Base-by-base conservation (phyloP, 768 basidiomycete species). In the Pulveroboletus sp. region DNA sequence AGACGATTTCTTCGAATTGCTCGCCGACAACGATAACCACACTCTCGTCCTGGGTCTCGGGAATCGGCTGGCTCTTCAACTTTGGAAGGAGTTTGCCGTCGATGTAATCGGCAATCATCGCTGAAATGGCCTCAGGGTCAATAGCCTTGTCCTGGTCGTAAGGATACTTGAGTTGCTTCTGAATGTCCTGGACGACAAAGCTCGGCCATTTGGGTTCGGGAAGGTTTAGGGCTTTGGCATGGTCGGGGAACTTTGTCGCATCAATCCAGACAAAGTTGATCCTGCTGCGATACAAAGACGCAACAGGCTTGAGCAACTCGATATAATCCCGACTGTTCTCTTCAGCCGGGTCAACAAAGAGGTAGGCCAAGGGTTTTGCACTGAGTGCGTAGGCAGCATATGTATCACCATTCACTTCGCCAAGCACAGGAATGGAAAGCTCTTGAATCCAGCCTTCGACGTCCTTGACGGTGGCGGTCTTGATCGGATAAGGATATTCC, bases 191-290 rank as follows among this genome's bases (percentile, higher is more conserved):
- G 57, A 99, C 73, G 62, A 97, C 94, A 64, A 99, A 94, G 36
- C 84, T 77, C 10, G 96, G 96, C 93, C 93, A 97, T 60, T 86
- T 86, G 59, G 82, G 70, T 62, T 92, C 89, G 26, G 68, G 65
- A 49, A 99, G 78, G 78, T 94, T 95, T 50, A 99, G 80, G 2
- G 90, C 89, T 71, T 92, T 93, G 58, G 86, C 96, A 73, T 99
- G 96, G 62, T 98, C 95, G 60, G 81, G 82, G 60, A 93, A 99
- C 69, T 93, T 93, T 73, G 86, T 73, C 21, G 92, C 93, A 68
- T 99, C 96, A 60, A 99, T 98, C 85, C 86, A 95, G 54, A 98
- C 95, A 68, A 97, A 96, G 83, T 96, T 96, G 66, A 98, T 63
- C 72, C 90, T 85, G 60, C 83, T 79, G 72, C 89, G 92, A 76